Evolutionary conservation across 768 basidiomycete species (phyloP), one percentile per base, ranked within the genome.

Genomic region (Mycena albidolilacea): DNA sequence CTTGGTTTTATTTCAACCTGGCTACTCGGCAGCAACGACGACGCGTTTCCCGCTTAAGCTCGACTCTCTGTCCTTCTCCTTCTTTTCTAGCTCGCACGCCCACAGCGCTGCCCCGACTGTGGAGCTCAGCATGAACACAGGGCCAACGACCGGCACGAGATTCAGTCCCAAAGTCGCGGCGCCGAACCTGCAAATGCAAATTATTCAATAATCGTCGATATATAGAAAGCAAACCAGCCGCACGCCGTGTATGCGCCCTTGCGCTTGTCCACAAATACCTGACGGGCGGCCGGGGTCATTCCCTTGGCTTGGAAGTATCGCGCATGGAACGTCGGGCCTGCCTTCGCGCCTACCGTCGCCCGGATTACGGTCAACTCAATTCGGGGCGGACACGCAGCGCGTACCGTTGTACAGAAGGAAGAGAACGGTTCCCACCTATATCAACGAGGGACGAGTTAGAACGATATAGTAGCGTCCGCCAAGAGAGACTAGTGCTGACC

Each of bases 291-390:
- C 38, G 83, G 82, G 76, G 85, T 84, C 72, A 87, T 85, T 1
- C 85, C 87, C 80, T 92, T 93, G 60, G 93, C 85, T 80, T 91
- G 89, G 83, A 93, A 94, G 80, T 92, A 94, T 52, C 91, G 87
- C 8, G 86, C 78, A 80, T 93, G 90, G 81, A 88, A 91, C 9
- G 84, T 81, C 0, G 91, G 90, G 3, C 92, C 92, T 35, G 81
- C 72, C 73, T 86, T 86, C 21, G 75, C 76, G 38, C 86, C 86
- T 85, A 60, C 71, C n/a, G 64, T 46, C 63, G 59, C 15, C 52
- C 43, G 37, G n/a, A n/a, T 52, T 64, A 30, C 1, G 30, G 30
- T 30, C 48, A 19, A 54, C 19, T 21, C 21, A 21, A 46, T n/a
- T 19, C 14, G 8, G 21, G 21, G 19, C 4, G 54, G 7, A 54